A percentile compares a stretch with the other conserved stretches of the same genome.
Evolutionary conservation across 2,329 filamentous ascomycete genomes (phyloP).

Genomic region (Chaetomium globosum): DNA sequence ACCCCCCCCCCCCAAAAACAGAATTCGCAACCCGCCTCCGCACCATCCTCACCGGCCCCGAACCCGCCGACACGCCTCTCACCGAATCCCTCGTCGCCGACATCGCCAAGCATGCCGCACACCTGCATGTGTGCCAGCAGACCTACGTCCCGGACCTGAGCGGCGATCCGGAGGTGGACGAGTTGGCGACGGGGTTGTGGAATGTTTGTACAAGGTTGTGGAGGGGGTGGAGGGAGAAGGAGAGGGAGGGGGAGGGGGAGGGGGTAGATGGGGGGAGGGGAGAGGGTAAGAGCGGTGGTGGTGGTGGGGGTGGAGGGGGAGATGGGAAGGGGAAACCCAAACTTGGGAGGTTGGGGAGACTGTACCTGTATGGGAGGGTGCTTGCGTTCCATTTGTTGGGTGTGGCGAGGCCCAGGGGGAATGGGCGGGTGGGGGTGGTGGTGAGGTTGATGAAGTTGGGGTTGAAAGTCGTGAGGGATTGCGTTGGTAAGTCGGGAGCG

Average conservation of each 20-base stretch:
- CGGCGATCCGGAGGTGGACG: conserved; percentile 55
- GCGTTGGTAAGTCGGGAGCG: conserved; percentile 54
- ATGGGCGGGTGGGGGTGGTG: conserved; percentile 40
- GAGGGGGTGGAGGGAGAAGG: conserved; percentile 36
- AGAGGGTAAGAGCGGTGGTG: background rate
- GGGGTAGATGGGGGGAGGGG: background rate
- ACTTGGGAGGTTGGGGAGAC: conserved; percentile 22
- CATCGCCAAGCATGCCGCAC: conserved; percentile 46
- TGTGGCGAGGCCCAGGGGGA: conserved; percentile 46
- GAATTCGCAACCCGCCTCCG: conserved; percentile 20
- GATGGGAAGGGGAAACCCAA: conserved; percentile 17
- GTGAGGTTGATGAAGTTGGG: conserved; percentile 67
- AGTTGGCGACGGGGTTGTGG: conserved; percentile 63
- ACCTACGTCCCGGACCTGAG: conserved; percentile 38
- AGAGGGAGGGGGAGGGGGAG: conserved; percentile 3
- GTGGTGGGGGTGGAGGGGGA: background rate
- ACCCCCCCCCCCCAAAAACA: background rate
- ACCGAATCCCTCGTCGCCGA: conserved; percentile 45
- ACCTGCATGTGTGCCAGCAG: conserved; percentile 42
- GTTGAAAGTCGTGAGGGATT: conserved; percentile 65
- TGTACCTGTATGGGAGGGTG: conserved; percentile 48
- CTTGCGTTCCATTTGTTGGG: conserved; percentile 71
- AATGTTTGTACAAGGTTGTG: conserved; percentile 63
- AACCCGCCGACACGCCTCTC: background rate
- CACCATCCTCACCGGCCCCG: conserved; percentile 31